phyloP scores from a whole-genome alignment of 2,329 filamentous ascomycete genomes.

The Neofusicoccum kwambonambiense region DNA sequence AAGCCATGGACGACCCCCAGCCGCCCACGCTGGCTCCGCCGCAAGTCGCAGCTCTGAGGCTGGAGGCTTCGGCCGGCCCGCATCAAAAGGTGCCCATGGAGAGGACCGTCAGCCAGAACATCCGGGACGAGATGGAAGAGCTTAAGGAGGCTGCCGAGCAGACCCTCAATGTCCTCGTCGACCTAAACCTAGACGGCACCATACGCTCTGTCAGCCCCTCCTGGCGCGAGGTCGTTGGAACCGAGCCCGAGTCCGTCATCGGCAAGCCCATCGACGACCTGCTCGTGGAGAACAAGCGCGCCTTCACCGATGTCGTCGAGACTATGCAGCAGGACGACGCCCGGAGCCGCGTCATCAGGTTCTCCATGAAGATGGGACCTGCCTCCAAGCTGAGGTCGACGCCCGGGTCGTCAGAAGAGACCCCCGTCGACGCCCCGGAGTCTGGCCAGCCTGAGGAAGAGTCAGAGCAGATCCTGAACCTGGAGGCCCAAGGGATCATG shows the following conservation, averaged over 20 bases:
- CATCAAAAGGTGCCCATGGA: slow-evolving; percentile 47
- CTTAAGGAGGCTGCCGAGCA: slow-evolving; percentile 94
- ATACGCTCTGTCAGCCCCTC: slow-evolving; percentile 97
- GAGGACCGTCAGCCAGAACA: slow-evolving; percentile 77
- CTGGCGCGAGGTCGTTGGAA: slow-evolving; percentile 91
- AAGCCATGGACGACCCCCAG: slow-evolving; percentile 23
- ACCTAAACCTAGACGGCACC: slow-evolving; percentile 84
- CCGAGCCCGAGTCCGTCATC: slow-evolving; percentile 67
- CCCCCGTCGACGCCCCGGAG: slow-evolving; percentile 32
- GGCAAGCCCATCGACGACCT: slow-evolving; percentile 78
- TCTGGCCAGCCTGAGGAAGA: slow-evolving; percentile 30
- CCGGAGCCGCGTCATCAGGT: slow-evolving; percentile 69
- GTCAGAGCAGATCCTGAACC: slow-evolving; percentile 59
- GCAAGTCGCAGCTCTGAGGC: slow-evolving; percentile 44
- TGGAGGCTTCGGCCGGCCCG: slow-evolving; percentile 34
- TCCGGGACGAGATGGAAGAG: slow-evolving; percentile 89
- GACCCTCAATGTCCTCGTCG: slow-evolving; percentile 93
- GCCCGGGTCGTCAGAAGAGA: slow-evolving; percentile 26
- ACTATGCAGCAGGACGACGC: slow-evolving; percentile 89
- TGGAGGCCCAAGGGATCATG: slow-evolving; percentile 98
- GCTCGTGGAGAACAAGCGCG: slow-evolving; percentile 73
- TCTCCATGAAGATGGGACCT: slow-evolving; percentile 37
- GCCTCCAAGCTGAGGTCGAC: slow-evolving; percentile 35
- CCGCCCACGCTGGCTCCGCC: slow-evolving; percentile 40
- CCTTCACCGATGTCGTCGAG: slow-evolving; percentile 81